Evolutionary conservation across 306 rosid genomes (phyloP).

Genomic region (Malus sylvestris): DNA sequence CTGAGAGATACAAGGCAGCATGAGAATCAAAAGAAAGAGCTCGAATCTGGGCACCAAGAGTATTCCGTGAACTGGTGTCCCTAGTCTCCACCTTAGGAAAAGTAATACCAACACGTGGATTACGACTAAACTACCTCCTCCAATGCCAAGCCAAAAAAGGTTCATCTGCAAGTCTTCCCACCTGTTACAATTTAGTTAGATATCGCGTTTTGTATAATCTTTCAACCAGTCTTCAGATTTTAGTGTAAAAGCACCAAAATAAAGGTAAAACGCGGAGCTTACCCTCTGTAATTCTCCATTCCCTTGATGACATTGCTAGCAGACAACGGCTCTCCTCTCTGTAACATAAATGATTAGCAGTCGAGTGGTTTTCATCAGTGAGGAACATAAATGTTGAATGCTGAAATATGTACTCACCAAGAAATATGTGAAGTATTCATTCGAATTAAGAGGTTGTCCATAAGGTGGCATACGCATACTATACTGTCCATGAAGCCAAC

Average conservation of each 20-base stretch:
- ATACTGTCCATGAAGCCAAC: slow-evolving; percentile 27
- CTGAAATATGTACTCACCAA: slow-evolving; percentile 39
- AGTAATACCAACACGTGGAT: slow-evolving; percentile 35
- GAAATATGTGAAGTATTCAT: slow-evolving; percentile 52
- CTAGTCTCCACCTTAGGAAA: slow-evolving; percentile 45
- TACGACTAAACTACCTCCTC: slow-evolving; percentile 41
- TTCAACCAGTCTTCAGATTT: not conserved
- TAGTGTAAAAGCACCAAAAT: not conserved
- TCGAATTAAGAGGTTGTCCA: slow-evolving; percentile 48
- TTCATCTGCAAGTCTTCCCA: slow-evolving; percentile 66
- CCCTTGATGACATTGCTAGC: slow-evolving; percentile 36
- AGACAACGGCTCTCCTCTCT: slow-evolving; percentile 70
- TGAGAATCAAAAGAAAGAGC: slow-evolving; percentile 51
- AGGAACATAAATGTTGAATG: not conserved
- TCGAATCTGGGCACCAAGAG: slow-evolving; percentile 57
- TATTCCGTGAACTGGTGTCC: slow-evolving; percentile 37
- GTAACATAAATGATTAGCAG: slow-evolving; percentile 23
- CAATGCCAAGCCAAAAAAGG: slow-evolving; percentile 60
- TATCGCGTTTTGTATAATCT: too few relatives aligned
- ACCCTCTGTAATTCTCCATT: slow-evolving; percentile 51
- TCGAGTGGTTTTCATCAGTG: not conserved
- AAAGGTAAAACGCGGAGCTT: slow-evolving; percentile 11
- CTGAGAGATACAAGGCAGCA: slow-evolving; percentile 67
- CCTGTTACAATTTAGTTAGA: slow-evolving; percentile 24
- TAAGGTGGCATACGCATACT: slow-evolving; percentile 25